A percentile compares a stretch with the other conserved stretches of the same genome.
Evolutionary conservation across 352 stramenopile species (phyloP).

Genomic region (Pythium brachiatum): DNA sequence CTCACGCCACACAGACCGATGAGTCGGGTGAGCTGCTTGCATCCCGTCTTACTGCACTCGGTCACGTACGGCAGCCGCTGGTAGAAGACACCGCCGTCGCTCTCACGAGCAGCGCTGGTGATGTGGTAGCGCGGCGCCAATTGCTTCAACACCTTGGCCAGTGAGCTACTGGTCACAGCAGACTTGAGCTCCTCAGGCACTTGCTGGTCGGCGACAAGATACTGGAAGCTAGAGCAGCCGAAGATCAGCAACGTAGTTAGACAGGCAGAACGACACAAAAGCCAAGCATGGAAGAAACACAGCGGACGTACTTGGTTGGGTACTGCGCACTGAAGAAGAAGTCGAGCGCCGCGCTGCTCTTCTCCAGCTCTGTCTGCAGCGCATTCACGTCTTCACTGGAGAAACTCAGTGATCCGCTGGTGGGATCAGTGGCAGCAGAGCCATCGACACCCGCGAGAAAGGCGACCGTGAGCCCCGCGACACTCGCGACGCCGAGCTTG

Average conservation of each 20-base stretch:
- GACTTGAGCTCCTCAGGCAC: conserved; percentile 46
- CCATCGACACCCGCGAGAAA: conserved; percentile 21
- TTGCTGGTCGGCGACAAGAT: conserved; percentile 59
- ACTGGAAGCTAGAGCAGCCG: conserved; percentile 26
- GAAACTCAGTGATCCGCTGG: not conserved
- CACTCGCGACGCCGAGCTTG: conserved; percentile 32
- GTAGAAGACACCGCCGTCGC: conserved; percentile 64
- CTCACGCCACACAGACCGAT: conserved; percentile 67
- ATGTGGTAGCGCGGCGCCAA: conserved; percentile 78
- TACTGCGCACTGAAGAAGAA: conserved; percentile 68
- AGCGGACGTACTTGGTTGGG: conserved; percentile 29
- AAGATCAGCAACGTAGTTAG: not conserved
- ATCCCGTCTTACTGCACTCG: conserved; percentile 34
- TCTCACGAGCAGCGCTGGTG: conserved; percentile 29
- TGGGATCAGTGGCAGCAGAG: not conserved
- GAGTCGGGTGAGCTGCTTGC: conserved; percentile 66
- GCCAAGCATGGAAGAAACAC: not conserved
- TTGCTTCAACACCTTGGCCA: conserved; percentile 38
- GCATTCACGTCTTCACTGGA: conserved; percentile 14
- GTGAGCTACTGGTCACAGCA: conserved; percentile 24
- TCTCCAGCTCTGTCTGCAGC: conserved; percentile 24
- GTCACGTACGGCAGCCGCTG: conserved; percentile 80
- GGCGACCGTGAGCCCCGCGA: conserved; percentile 30
- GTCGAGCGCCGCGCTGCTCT: conserved; percentile 31
- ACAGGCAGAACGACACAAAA: not conserved